phyloP scores from a whole-genome alignment of 495 filamentous ascomycete species.

The Hamigera avellanea region DNA sequence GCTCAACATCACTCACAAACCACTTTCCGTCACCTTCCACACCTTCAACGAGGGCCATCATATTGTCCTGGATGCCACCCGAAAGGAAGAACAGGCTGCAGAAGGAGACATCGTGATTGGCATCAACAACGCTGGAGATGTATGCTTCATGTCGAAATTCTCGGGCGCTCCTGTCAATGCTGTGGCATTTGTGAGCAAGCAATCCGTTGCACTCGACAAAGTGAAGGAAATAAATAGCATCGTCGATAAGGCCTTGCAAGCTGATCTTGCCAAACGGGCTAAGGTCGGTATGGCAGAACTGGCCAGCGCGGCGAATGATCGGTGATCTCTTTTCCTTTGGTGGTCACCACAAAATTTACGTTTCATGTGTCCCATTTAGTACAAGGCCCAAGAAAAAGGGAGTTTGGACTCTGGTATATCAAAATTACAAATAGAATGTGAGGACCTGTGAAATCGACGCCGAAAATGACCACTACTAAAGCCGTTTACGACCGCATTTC shows the following conservation, averaged over 20 bases:
- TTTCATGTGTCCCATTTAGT: too few relatives aligned
- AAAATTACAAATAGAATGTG: too few relatives aligned
- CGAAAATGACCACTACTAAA: too few relatives aligned
- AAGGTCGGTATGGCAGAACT: conserved; percentile 64
- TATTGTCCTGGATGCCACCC: conserved; percentile 64
- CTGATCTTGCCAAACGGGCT: conserved; percentile 65
- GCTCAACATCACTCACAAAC: conserved; percentile 78
- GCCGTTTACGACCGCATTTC: too few relatives aligned
- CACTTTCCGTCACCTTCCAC: conserved; percentile 76
- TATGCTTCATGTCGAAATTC: conserved; percentile 83
- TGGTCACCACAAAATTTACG: too few relatives aligned
- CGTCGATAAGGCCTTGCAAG: conserved; percentile 59
- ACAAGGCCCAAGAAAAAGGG: too few relatives aligned
- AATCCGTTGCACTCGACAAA: conserved; percentile 57
- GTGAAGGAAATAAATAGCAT: conserved; percentile 65
- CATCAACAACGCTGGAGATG: conserved; percentile 79
- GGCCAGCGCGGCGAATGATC: conserved; percentile 74
- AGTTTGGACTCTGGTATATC: too few relatives aligned
- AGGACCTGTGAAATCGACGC: too few relatives aligned
- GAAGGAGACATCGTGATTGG: conserved; percentile 77
- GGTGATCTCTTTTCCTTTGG: too few relatives aligned
- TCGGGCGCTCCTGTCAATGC: conserved; percentile 74
- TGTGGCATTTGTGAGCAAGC: conserved; percentile 58
- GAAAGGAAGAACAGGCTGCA: conserved; percentile 75
- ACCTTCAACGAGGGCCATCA: conserved; percentile 61